Base-by-base conservation (phyloP, 2,329 filamentous ascomycete genomes). In the Paecilomyces fulvus region DNA sequence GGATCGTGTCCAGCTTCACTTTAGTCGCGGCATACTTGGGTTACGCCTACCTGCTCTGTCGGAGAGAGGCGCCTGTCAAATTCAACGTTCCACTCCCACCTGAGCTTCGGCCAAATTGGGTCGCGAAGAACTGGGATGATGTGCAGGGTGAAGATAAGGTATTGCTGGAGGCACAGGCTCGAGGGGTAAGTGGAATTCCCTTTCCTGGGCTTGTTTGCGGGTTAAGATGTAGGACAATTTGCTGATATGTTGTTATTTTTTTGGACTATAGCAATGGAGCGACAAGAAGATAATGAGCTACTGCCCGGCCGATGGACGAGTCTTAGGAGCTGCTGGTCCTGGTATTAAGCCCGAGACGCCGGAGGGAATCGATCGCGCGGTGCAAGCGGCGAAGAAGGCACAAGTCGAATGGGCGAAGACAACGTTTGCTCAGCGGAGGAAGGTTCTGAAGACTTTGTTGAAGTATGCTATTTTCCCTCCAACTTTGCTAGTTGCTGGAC, bases 251-350 rank as follows among this genome's bases (percentile, higher is more conserved):
- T n/a, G 11, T 21, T 52, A n/a, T 53, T 48, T 10, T 10, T 30
- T 28, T n/a, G 21, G 10, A 10, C 30, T 52, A 21, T 61, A 75
- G 70, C 67, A 68, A 70, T 75, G 71, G 68, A 71, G 67, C 49
- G 61, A 71, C 17, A 62, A 70, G 20, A 63, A 74, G 53, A 72
- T 76, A 33, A 70, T 75, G 63, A 74, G 73, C 63, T 75, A 75
- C 71, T 88, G 88, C 49, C 94, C 94, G 1, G 92, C 92, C 1
- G 96, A 91, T 23, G 94, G 94, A 60, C 83, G 88, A 66, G 83
- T 90, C 58, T 84, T 99, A 25, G 91, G 90, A 11, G 67, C 67
- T 31, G 55, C 59, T 11, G 55, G 79, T 83, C 62, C 80, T 92
- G 71, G 72, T 57, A 74, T 73, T 57, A 89, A 88, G 70, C 89